A percentile compares a stretch with the other conserved stretches of the same genome.
Conservation (phyloP, 371 early-diverging fungal species). For the Sporodiniella umbellata region DNA sequence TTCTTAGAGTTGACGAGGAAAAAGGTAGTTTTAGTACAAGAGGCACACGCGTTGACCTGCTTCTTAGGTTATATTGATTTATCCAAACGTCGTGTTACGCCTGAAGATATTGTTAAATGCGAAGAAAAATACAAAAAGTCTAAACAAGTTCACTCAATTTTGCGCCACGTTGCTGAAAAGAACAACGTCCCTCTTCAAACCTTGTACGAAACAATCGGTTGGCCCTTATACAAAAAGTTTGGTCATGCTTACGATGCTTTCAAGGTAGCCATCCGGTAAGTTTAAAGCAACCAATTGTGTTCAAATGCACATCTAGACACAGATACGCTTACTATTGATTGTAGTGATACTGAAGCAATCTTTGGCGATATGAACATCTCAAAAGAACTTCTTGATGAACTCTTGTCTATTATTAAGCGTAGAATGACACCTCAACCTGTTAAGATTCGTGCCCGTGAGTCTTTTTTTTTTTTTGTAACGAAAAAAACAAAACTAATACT, state of each 20-base stretch:
- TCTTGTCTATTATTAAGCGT: constrained; percentile 83
- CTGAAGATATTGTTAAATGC: constrained; percentile 94
- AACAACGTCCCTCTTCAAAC: constrained; percentile 77
- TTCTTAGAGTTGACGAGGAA: constrained; percentile 97
- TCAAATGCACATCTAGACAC: no score
- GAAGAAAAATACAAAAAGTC: constrained; percentile 97
- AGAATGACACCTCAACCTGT: constrained; percentile 94
- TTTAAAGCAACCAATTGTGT: no score
- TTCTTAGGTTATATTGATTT: constrained; percentile 98
- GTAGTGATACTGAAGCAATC: constrained; percentile 85
- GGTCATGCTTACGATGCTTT: constrained; percentile 98
- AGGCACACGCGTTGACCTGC: no score
- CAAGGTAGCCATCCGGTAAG: constrained; percentile 88
- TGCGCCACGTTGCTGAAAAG: constrained; percentile 93
- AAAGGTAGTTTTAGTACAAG: constrained; percentile 68
- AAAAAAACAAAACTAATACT: not conserved
- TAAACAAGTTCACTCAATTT: constrained; percentile 86
- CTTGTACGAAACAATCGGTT: constrained; percentile 89
- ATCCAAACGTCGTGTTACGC: constrained; percentile 96
- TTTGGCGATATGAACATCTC: constrained; percentile 78
- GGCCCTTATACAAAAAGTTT: constrained; percentile 98
- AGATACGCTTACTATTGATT: not conserved
- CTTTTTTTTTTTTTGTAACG: not conserved
- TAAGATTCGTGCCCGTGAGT: constrained; percentile 90
- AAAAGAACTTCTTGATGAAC: constrained; percentile 66